Evolutionary conservation across 306 rosid genomes (phyloP).

Genomic region (Malus sylvestris): DNA sequence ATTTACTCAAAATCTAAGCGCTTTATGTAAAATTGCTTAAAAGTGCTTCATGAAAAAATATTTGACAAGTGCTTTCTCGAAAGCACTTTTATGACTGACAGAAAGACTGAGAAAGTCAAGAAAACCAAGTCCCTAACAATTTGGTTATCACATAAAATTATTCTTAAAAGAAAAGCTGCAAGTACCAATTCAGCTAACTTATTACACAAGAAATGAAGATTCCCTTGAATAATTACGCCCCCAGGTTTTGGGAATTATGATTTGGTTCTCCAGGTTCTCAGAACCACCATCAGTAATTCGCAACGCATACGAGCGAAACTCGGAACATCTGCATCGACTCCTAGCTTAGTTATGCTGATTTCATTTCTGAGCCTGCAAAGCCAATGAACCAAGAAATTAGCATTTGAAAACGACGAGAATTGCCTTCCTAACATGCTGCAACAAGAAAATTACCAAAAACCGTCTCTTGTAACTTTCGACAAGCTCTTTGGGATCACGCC

Average conservation of each 20-base stretch:
- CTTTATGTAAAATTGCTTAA: too few relatives aligned
- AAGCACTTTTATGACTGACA: background rate
- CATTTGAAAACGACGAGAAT: too few relatives aligned
- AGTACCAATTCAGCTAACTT: background rate
- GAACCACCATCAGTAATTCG: background rate
- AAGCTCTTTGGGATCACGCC: constrained; percentile 44
- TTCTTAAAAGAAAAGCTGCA: too few relatives aligned
- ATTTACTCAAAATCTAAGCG: too few relatives aligned
- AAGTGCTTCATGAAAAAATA: background rate
- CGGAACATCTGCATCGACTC: background rate
- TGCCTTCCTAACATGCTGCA: background rate
- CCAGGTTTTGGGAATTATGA: background rate
- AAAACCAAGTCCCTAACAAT: background rate
- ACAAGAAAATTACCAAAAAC: constrained; percentile 30
- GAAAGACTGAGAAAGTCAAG: background rate
- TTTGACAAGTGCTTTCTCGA: background rate
- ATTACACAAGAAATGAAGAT: background rate
- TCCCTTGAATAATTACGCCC: background rate
- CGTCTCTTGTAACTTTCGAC: constrained; percentile 57
- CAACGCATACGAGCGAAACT: background rate
- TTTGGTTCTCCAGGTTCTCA: background rate
- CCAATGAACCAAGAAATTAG: background rate
- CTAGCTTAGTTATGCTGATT: background rate
- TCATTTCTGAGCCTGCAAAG: background rate
- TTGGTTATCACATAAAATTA: background rate